Evolutionary conservation across 345 rosid genomes (phyloP), one percentile per base, ranked within the genome.

Genomic region (Sonneratia caseolaris): DNA sequence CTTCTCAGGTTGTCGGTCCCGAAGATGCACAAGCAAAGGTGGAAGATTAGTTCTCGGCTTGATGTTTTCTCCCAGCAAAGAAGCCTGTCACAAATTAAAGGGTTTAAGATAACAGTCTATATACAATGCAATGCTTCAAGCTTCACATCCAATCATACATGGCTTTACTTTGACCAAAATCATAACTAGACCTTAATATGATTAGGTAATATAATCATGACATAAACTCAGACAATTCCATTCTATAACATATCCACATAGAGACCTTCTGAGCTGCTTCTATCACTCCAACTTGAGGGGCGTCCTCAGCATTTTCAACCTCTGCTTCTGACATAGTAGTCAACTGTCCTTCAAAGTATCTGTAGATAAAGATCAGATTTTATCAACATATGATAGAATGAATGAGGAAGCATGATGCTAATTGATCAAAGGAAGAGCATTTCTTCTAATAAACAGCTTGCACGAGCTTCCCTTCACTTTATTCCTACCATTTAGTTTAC

Each of bases 231-330:
- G 2, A 37, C 3, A 24, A 68, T 19, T 14, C 55, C 3, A 68
- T 22, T 68, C 0, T 45, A 45, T n/a, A 43, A 68, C 5, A n/a
- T 19, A 67, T 5, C 47, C 21, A 42, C 21, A 42, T 7, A 73
- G 7, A 68, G 79, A 95, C 99, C 98, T 95, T 89, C 82, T 88
- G 87, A 78, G 98, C 98, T 76, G 94, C 99, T 71, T 92, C 97
- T 14, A 83, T 79, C 57, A 90, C 84, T 79, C 88, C 82, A 76
- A 85, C 74, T 70, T 76, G 82, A 69, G 82, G 79, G 76, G 71
- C 72, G 62, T 84, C 89, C 69, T 68, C 79, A 68, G 71, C 82
- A 76, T 76, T 81, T 75, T 85, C 89, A 71, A 74, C 74, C 74
- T 84, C 86, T 37, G 76, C 75, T 76, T 89, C 98, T 66, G 89